Base-by-base conservation (phyloP, 768 basidiomycete genomes). In the Boletus subparvulus region DNA sequence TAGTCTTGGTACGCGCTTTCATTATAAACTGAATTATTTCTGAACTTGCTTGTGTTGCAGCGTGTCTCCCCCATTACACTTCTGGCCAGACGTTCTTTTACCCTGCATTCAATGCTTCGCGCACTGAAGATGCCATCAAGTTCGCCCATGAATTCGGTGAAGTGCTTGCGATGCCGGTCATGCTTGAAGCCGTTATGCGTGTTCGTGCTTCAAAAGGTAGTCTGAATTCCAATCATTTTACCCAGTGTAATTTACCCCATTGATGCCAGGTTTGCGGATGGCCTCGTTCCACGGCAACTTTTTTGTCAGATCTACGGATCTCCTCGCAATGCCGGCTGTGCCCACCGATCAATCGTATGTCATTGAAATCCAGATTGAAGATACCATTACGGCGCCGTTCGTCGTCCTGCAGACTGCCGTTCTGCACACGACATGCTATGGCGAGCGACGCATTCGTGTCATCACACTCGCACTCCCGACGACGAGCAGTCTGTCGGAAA, bases 251-350 rank as follows among this genome's bases (percentile, higher is more conserved):
- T 55, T 55, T 52, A 51, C 2, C 24, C 2, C 14, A 16, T 32
- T n/a, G 12, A 52, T 33, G 37, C 3, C 58, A 89, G 90, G 95
- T 59, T 77, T 98, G 44, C 88, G 94, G 48, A 93, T 98, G 94
- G 87, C 94, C 8, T 91, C 92, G 1, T 98, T 96, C 90, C 94
- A 98, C 65, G 96, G 96, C 59, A 98, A 98, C 77, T 97, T 98
- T 79, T 98, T 98, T 69, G 93, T 97, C 54, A 88, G 96, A 50
- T 97, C 94, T 24, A 98, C 96, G 21, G 96, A 98, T 74, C 83
- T 98, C 6, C 82, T 98, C 36, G 93, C 96, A 4, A 90, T 98
- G 82, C 94, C 96, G 3, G 88, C 94, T 9, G 95, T 98, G n/a
- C 94, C 96, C 16, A 86, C 90, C 65, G 94, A 98, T 66, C 92